Base-by-base conservation (phyloP, 495 filamentous ascomycete genomes). In the Penicillium turbatum region DNA sequence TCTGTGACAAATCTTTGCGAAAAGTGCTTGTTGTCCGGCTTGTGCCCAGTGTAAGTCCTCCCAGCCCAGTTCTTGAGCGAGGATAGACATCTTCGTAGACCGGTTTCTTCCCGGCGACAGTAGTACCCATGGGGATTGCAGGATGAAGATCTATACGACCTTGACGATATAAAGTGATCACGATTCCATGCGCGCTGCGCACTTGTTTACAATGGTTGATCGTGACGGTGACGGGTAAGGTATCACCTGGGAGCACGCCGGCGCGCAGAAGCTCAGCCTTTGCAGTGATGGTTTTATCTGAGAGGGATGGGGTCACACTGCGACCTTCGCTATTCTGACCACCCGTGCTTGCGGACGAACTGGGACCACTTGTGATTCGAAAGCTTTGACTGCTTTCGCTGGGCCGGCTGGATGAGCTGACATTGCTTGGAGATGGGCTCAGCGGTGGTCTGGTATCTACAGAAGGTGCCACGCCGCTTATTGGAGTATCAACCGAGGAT, bases 111-210 rank as follows among this genome's bases (percentile, higher is more conserved):
- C 83, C 79, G 51, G 83, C 75, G 41, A 75, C 73, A 11, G 82
- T 72, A 10, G 75, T 70, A 17, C 84, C 85, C 4, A 89, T 67
- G 5, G 84, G 79, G 48, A 86, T 76, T 16, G 78, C 78, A 2
- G 92, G 91, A 56, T 90, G 82, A 39, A 92, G 84, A 62, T 98
- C 95, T 26, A 97, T 92, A 9, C 90, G 86, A 8, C 90, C 91
- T 69, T 95, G 87, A 38, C 93, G 83, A 65, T 96, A 96, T 5
- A 98, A 75, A 1, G 93, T 98, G 26, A 96, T 78, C 51, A 98
- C 93, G 44, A 97, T 87, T 0, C 93, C 93, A 59, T 92, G 86
- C 72, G 95, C 76, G 63, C 88, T 97, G 65, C 88, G 89, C 63
- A 97, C 85, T 45, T 82, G 81, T 60, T 92, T 92, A 43, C 82